Conservation (phyloP, 805 yeast genomes). For the Candida succiphila region DNA sequence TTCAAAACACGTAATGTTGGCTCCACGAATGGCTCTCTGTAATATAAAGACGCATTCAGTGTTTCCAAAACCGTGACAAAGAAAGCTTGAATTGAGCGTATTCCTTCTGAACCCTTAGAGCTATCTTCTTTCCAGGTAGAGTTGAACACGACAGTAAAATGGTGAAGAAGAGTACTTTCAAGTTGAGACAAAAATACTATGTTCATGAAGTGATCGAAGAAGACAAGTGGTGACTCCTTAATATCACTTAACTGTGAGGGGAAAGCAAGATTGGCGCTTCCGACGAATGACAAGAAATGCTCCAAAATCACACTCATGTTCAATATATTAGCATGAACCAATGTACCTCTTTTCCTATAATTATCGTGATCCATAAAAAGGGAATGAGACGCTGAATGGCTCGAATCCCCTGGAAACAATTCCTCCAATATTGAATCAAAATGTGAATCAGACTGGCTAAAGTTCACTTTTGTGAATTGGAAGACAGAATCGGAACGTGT, state of each 20-base stretch:
- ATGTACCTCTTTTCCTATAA: constrained; percentile 46
- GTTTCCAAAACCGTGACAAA: constrained; percentile 38
- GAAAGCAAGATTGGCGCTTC: constrained; percentile 40
- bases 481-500: constrained; percentile 15
- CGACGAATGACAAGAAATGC: constrained; percentile 57
- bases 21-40: constrained; percentile 45
- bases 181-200: constrained; percentile 55
- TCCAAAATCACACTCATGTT: constrained; percentile 76
- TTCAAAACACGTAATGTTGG: constrained; percentile 31
- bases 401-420: constrained; percentile 55
- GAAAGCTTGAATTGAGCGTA: constrained; percentile 35
- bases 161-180: constrained; percentile 40
- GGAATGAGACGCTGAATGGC: constrained; percentile 16
- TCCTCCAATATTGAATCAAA: constrained; percentile 40
- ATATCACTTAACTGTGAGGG: too few species aligned
- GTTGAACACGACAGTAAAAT: constrained; percentile 39
- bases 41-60: constrained; percentile 51
- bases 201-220: constrained; percentile 58
- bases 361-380: constrained; percentile 54
- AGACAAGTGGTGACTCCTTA: constrained; percentile 25
- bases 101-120: constrained; percentile 23
- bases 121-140: constrained; percentile 17
- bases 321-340: constrained; percentile 63
- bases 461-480: constrained; percentile 23
- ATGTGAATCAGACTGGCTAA: constrained; percentile 21